These are phyloP conservation scores for Eragrostis nindensis DNA, from an alignment of 176 grass and related monocot genomes.

Conservation along the genomic window DNA sequence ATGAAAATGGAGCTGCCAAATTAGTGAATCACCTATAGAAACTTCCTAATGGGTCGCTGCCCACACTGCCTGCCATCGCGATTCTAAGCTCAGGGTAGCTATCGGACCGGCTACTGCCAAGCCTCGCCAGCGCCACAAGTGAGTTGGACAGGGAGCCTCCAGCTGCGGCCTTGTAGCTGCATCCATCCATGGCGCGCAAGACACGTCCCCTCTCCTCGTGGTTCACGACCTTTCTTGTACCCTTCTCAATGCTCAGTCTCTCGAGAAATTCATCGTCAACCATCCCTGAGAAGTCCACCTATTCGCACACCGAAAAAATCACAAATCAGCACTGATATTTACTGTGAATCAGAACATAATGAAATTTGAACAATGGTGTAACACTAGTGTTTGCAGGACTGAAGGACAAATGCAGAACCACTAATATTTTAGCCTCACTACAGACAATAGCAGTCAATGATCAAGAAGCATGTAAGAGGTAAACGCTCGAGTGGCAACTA, in stretches of 20 bases:
- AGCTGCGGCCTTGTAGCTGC: slow-evolving; percentile 92
- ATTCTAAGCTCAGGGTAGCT: slow-evolving; percentile 70
- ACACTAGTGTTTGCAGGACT: not conserved
- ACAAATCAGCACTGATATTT: slow-evolving; percentile 29
- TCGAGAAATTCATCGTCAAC: slow-evolving; percentile 77
- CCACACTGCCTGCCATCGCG: slow-evolving; percentile 83
- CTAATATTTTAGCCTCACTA: not conserved
- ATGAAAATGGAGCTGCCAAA: not conserved
- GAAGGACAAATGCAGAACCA: slow-evolving; percentile 1
- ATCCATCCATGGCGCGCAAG: slow-evolving; percentile 89
- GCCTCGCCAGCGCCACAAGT: slow-evolving; percentile 76
- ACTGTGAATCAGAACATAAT: not conserved
- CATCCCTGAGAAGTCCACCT: slow-evolving; percentile 96
- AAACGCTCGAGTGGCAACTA: not conserved
- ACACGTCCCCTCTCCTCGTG: slow-evolving; percentile 88
- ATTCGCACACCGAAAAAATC: not conserved
- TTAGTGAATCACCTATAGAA: slow-evolving; percentile 77
- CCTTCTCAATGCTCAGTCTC: slow-evolving; percentile 77
- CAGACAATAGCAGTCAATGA: not conserved
- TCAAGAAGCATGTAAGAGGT: not conserved
- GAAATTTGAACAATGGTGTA: not conserved
- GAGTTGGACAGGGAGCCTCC: slow-evolving; percentile 94
- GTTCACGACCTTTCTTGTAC: slow-evolving; percentile 83
- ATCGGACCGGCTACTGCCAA: slow-evolving; percentile 50
- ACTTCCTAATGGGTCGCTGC: slow-evolving; percentile 86